Base-by-base conservation (phyloP, 2,329 filamentous ascomycete species). In the Aspergillus sp. region DNA sequence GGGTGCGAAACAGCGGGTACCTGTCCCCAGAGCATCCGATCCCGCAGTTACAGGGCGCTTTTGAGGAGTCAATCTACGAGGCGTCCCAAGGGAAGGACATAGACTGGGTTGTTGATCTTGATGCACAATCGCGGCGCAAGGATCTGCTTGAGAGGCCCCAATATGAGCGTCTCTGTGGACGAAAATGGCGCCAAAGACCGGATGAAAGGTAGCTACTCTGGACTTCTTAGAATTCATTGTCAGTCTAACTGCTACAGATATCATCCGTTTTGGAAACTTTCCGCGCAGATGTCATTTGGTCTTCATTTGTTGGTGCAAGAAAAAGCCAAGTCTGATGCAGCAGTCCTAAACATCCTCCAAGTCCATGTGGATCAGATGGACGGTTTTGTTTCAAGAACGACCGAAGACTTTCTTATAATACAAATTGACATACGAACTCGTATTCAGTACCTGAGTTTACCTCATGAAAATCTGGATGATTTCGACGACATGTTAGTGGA, bases 331-430 rank as follows among this genome's bases (percentile, higher is more conserved):
- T 96, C 91, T 64, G 90, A 96, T 64, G 82, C 86, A 34, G 90
- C 96, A 71, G 93, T 97, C 12, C 88, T 96, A 62, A 87, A 83
- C 62, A 98, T 98, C 53, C 81, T 98, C 55, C 91, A 97, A 69
- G 87, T 85, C 13, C 93, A 98, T 73, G 95, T 98, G 59, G 90
- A 96, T 69, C 93, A 98, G 73, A 85, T 98, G 30, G 95, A 98
- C 74, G 88, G 89, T 66, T 97, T 96, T 68, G 79, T 98, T 34
- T 91, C 96, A 72, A 86, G 89, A 17, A 89, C 91, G 0, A 85
- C 91, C 43, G 92, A 96, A 66, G 93, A 97, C 71, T 86, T 97
- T 51, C 84, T 89, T 45, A 79, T 92, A 52, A 91, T 92, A 4
- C 84, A 87, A 44, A 80, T 85, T 59, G 95, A 98, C 71, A 86